A percentile compares a stretch with the other conserved stretches of the same genome.
Evolutionary conservation across 345 rosid species (phyloP).

Genomic region (Camelina sativa): DNA sequence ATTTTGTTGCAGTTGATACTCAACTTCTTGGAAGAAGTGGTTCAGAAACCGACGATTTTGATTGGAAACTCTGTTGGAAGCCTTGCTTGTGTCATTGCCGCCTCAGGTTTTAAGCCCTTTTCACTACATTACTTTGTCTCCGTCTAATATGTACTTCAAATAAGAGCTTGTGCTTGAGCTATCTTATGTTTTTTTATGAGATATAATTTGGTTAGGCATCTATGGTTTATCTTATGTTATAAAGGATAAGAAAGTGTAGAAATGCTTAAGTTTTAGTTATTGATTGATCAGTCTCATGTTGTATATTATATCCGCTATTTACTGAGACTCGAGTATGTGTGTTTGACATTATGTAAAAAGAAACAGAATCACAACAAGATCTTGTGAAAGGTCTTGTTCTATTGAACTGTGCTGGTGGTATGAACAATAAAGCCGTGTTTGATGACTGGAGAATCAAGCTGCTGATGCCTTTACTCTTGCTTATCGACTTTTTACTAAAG

Average conservation of each 20-base stretch:
- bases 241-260: neutral
- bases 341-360: neutral
- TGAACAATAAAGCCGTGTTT: slow-evolving; percentile 94
- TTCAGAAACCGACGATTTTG: slow-evolving; percentile 76
- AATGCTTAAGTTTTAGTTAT: neutral
- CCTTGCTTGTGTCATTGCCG: slow-evolving; percentile 94
- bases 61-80: slow-evolving; percentile 94
- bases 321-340: neutral
- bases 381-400: slow-evolving; percentile 79
- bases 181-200: neutral
- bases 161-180: slow-evolving; percentile 8
- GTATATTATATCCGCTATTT: neutral
- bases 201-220: neutral
- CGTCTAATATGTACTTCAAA: neutral
- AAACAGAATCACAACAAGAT: slow-evolving; percentile 52
- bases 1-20: slow-evolving; percentile 61
- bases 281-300: neutral
- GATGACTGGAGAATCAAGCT: slow-evolving; percentile 98
- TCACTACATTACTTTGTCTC: neutral
- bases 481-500: slow-evolving; percentile 74
- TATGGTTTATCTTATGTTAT: neutral
- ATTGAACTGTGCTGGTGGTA: slow-evolving; percentile 92
- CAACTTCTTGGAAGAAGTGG: slow-evolving; percentile 73
- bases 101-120: slow-evolving; percentile 56
- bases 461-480: slow-evolving; percentile 70